Evolutionary conservation across 371 early-diverging fungal species (phyloP).

Genomic region (Enterocytospora artemiae): DNA sequence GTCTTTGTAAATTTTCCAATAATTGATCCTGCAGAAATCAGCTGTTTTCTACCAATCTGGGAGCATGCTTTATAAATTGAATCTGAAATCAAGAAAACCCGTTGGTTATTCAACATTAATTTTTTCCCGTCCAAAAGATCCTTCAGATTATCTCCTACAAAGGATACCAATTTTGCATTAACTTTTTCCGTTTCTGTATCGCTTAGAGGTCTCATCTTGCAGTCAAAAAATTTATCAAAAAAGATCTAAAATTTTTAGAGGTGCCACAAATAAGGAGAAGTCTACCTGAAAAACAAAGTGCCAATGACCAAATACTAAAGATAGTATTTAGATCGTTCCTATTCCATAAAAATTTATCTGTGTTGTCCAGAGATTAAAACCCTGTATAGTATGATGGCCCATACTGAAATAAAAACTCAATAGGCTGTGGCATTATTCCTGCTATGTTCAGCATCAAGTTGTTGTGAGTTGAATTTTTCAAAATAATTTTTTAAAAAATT

Average conservation of each 20-base stretch:
- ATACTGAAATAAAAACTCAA: no score
- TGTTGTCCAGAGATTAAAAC: no score
- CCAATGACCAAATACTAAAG: no score
- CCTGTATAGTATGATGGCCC: no score
- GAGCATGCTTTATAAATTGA: constrained; percentile 38
- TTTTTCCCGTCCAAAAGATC: constrained; percentile 43
- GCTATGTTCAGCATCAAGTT: background rate
- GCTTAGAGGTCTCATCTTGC: constrained; percentile 50
- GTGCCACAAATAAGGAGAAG: no score
- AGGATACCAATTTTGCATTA: constrained; percentile 47
- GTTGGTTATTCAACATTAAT: constrained; percentile 44
- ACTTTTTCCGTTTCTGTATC: constrained; percentile 52
- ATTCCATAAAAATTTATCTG: no score
- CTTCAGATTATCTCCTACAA: constrained; percentile 49
- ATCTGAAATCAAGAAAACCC: constrained; percentile 41
- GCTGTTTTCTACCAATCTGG: constrained; percentile 61
- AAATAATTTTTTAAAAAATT: constrained; percentile 22
- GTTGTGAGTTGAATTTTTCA: constrained; percentile 1
- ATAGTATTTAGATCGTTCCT: no score
- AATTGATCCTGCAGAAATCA: constrained; percentile 78
- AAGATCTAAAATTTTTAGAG: no score
- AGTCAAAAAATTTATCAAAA: constrained; percentile 15
- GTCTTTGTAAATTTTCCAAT: constrained; percentile 96
- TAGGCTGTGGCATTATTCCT: no score
- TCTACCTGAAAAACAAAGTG: no score